Evolutionary conservation across 306 rosid genomes (phyloP), one percentile per base, ranked within the genome.

Genomic region (Glycine soja): DNA sequence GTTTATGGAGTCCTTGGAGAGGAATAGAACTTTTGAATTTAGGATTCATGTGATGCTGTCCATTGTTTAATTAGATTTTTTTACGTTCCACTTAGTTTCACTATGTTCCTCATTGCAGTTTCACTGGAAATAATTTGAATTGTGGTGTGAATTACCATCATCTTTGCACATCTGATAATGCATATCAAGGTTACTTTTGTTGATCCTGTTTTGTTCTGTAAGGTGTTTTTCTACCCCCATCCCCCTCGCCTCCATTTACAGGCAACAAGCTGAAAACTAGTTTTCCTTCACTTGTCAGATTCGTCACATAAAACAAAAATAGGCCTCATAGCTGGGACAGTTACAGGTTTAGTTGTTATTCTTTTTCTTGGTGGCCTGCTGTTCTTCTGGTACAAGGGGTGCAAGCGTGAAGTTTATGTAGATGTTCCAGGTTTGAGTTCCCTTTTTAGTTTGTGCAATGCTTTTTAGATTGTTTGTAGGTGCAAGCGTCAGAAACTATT

Each of bases 381-480:
- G 14, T 85, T 86, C 83, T 86, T 86, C 77, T 70, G 90, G 81
- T 88, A 82, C 87, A 92, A 83, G 84, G 82, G 90, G 78, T 83
- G 76, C 91, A 94, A 76, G 87, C 86, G 66, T 34, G 98, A 94
- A 75, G 89, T 90, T 73, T 92, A 59, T 85, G 95, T 88, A 11
- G 98, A 94, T 80, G 97, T 94, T 83, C 85, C 97, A 90, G 97
- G 98, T 93, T 72, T 69, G 88, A 59, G 74, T 82, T 86, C 42
- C 71, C 8, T 72, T 79, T 72, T 24, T 40, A 42, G 24, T 71
- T 18, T 82, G 14, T 71, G 34, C 68, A 71, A 4, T 76, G 61
- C 34, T 82, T 43, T 58, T 15, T 72, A 38, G 73, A 38, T 51
- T 73, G 32, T 72, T 19, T 71, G 24, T 40, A 19, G 56, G 52